Evolutionary conservation across 352 stramenopile genomes (phyloP).

Genomic region (Phytophthora pinifolia): DNA sequence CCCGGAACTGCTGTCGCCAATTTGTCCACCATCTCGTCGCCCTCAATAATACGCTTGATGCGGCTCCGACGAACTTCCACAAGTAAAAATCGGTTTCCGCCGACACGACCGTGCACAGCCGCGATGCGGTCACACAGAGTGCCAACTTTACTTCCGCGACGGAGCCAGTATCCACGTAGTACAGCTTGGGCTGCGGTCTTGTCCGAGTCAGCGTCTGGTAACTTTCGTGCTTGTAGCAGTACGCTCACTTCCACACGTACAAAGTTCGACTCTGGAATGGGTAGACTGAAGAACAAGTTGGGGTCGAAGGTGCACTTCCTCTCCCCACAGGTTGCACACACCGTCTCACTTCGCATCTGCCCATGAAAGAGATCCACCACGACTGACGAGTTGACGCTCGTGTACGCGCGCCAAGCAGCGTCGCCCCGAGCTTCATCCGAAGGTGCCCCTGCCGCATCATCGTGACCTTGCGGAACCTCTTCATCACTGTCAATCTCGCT

Average conservation of each 20-base stretch:
- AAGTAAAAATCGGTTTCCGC: constrained; percentile 60
- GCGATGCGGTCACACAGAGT: constrained; percentile 56
- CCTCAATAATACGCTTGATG: constrained; percentile 76
- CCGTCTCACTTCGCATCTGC: constrained; percentile 94
- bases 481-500: constrained; percentile 39
- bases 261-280: constrained; percentile 87
- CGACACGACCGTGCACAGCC: constrained; percentile 25
- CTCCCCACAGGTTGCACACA: constrained; percentile 91
- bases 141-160: constrained; percentile 42
- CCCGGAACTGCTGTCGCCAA: constrained; percentile 39
- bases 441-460: constrained; percentile 12
- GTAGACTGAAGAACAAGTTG: constrained; percentile 94
- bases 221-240: constrained; percentile 54
- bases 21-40: constrained; percentile 55
- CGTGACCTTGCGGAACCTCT: constrained; percentile 15
- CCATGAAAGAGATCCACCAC: constrained; percentile 97
- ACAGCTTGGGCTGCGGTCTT: constrained; percentile 17
- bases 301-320: constrained; percentile 97
- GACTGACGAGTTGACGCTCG: constrained; percentile 93
- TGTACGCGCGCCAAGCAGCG: constrained; percentile 92
- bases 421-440: constrained; percentile 83
- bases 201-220: constrained; percentile 5
- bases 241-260: constrained; percentile 68
- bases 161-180: constrained; percentile 56
- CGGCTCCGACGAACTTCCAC: constrained; percentile 67